A percentile compares a stretch with the other conserved stretches of the same genome.
Evolutionary conservation across 1,284 basidiomycete species (phyloP).

Genomic region (Irpex rosettiformis): DNA sequence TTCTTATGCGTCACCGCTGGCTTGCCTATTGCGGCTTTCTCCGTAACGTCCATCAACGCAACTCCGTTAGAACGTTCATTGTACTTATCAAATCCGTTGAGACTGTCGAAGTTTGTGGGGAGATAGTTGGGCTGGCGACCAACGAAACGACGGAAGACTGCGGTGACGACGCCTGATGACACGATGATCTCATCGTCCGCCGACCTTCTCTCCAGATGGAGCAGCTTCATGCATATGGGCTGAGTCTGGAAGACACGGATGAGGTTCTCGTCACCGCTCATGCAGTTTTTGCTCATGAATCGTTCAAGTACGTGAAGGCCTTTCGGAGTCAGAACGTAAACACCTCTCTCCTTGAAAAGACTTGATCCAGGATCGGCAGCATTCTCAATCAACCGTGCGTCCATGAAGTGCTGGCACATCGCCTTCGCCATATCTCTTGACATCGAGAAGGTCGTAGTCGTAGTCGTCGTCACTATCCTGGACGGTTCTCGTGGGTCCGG

Average conservation of each 20-base stretch:
- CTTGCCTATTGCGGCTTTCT: constrained; percentile 54
- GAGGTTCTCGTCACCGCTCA: constrained; percentile 84
- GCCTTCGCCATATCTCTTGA: constrained; percentile 99
- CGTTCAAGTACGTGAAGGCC: constrained; percentile 98
- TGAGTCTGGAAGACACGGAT: constrained; percentile 88
- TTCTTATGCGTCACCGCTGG: constrained; percentile 56
- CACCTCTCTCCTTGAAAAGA: constrained; percentile 95
- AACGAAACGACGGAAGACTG: constrained; percentile 92
- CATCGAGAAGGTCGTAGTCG: constrained; percentile 99
- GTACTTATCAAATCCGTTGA: constrained; percentile 73
- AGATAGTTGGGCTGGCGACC: constrained; percentile 83
- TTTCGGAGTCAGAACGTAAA: constrained; percentile 95
- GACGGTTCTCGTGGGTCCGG: constrained; percentile 97
- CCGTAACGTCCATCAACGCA: constrained; percentile 64
- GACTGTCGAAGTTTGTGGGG: constrained; percentile 39
- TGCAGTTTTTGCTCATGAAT: constrained; percentile 99
- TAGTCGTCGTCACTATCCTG: constrained; percentile 97
- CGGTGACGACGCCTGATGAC: constrained; percentile 89
- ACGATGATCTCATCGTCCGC: constrained; percentile 98
- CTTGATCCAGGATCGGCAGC: constrained; percentile 86
- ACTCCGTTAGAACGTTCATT: constrained; percentile 78
- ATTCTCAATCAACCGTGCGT: constrained; percentile 96
- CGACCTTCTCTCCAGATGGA: constrained; percentile 91
- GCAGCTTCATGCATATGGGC: constrained; percentile 96
- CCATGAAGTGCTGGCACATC: constrained; percentile 99